Conservation (phyloP, 352 stramenopile species). For the Phytophthora macrochlamydospora region DNA sequence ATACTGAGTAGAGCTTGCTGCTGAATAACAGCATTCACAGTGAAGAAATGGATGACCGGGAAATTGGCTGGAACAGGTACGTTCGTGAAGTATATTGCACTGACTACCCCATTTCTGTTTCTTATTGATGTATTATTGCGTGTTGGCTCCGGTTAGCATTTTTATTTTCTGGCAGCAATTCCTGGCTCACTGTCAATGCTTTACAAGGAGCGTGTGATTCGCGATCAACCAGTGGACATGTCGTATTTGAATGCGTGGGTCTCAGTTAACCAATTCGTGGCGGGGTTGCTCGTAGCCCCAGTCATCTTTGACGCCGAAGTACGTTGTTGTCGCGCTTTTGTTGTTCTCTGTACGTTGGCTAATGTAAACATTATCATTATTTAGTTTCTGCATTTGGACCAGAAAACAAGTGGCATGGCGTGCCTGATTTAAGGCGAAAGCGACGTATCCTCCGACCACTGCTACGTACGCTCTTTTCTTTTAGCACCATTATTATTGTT, state of each 20-base stretch:
- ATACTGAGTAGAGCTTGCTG: too few species aligned
- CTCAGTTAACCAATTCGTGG: slow-evolving; percentile 86
- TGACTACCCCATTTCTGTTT: too few species aligned
- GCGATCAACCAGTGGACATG: slow-evolving; percentile 86
- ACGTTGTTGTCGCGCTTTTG: slow-evolving; percentile 3
- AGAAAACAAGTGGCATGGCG: slow-evolving; percentile 80
- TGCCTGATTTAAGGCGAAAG: slow-evolving; percentile 81
- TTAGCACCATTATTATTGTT: not conserved
- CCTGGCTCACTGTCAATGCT: slow-evolving; percentile 84
- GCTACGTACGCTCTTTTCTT: slow-evolving; percentile 50
- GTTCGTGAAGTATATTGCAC: not conserved
- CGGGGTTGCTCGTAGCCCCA: slow-evolving; percentile 75
- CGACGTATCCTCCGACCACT: slow-evolving; percentile 72
- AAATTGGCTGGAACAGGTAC: slow-evolving; percentile 85
- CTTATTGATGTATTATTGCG: too few species aligned
- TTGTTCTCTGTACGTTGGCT: slow-evolving; percentile 2
- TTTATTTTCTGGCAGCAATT: slow-evolving; percentile 81
- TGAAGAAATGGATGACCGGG: slow-evolving; percentile 65
- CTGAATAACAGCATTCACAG: slow-evolving; percentile 49
- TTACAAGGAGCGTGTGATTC: slow-evolving; percentile 86
- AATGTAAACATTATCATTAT: slow-evolving; percentile 1
- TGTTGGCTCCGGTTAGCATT: slow-evolving; percentile 36
- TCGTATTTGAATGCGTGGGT: slow-evolving; percentile 90
- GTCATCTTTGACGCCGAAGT: slow-evolving; percentile 84
- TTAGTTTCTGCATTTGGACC: slow-evolving; percentile 68